Conservation (phyloP, 1,284 basidiomycete genomes). For the Tylopilus sp. region DNA sequence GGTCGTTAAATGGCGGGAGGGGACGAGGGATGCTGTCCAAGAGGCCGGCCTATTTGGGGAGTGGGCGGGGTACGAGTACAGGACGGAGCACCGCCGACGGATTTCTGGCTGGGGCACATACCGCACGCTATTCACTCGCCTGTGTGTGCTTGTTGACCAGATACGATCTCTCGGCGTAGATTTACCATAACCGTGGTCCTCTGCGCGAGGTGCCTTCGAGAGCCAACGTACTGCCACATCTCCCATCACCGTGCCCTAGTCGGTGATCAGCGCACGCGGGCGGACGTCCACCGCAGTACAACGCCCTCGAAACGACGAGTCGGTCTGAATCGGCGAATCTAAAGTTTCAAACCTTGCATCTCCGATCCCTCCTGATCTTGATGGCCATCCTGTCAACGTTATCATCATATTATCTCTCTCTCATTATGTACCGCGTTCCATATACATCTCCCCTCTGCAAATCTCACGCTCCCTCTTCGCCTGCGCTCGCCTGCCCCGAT, state of each 20-base stretch:
- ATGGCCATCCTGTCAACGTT: slow-evolving; percentile 29
- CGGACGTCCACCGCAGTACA: slow-evolving; percentile 2
- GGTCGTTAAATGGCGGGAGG: slow-evolving; percentile 27
- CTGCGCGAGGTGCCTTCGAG: slow-evolving; percentile 26
- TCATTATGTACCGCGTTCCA: slow-evolving; percentile 26
- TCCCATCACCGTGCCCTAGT: slow-evolving; percentile 18
- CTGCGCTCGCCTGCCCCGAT: not conserved
- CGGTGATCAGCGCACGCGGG: slow-evolving; percentile 31
- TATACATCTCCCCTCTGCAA: slow-evolving; percentile 23
- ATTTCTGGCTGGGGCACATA: slow-evolving; percentile 13
- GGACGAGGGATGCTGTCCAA: slow-evolving; percentile 2
- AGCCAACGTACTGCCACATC: slow-evolving; percentile 22
- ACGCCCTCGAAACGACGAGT: not conserved
- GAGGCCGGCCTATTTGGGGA: slow-evolving; percentile 10
- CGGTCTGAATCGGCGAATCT: slow-evolving; percentile 31
- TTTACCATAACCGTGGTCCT: slow-evolving; percentile 33
- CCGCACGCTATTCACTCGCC: slow-evolving; percentile 16
- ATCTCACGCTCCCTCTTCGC: slow-evolving; percentile 25
- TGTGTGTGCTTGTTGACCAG: slow-evolving; percentile 35
- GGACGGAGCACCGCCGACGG: slow-evolving; percentile 25
- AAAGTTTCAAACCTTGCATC: slow-evolving; percentile 34
- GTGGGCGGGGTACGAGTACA: slow-evolving; percentile 7
- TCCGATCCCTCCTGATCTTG: slow-evolving; percentile 35
- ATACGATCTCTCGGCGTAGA: slow-evolving; percentile 32
- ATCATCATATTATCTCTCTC: slow-evolving; percentile 33